Percentiles rank a stretch among this genome's conserved stretches.
These are phyloP conservation scores for Marasmius sp. DNA, from an alignment of 1,284 basidiomycete genomes.

Conservation along the genomic window DNA sequence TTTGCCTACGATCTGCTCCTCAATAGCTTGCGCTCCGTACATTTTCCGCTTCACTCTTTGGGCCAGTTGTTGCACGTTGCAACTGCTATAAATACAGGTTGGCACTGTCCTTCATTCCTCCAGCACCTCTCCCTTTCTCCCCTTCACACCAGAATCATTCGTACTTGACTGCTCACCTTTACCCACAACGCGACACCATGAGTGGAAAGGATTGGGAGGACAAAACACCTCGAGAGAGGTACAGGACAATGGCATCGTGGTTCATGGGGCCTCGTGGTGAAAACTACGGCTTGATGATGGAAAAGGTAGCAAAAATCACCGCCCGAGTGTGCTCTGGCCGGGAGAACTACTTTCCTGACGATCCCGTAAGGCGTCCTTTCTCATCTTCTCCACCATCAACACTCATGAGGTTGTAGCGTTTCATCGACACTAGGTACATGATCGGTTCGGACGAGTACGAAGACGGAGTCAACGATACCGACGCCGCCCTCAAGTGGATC, in stretches of 20 bases:
- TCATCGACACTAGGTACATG: background rate
- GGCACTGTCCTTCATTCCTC: no score
- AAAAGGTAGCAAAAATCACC: background rate
- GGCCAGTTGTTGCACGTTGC: no score
- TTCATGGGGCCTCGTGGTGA: slow-evolving; percentile 10
- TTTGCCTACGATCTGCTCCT: no score
- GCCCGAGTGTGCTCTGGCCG: background rate
- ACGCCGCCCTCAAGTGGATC: background rate
- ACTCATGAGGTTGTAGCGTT: background rate
- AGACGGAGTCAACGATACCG: background rate
- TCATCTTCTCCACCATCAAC: background rate
- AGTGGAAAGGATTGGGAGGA: no score
- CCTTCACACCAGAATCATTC: no score
- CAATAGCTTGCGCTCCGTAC: no score
- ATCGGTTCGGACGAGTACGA: background rate
- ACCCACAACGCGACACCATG: no score
- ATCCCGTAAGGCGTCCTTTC: background rate
- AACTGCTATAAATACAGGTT: no score
- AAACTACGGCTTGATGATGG: slow-evolving; percentile 3
- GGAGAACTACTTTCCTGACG: background rate
- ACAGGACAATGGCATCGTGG: slow-evolving; percentile 1
- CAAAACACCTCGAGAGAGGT: background rate
- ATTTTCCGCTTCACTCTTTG: no score
- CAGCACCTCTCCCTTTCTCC: no score
- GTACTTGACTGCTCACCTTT: no score